Percentiles rank a stretch among this genome's conserved stretches.
Conservation (phyloP, 306 rosid species). For the Crotalaria pallida region DNA sequence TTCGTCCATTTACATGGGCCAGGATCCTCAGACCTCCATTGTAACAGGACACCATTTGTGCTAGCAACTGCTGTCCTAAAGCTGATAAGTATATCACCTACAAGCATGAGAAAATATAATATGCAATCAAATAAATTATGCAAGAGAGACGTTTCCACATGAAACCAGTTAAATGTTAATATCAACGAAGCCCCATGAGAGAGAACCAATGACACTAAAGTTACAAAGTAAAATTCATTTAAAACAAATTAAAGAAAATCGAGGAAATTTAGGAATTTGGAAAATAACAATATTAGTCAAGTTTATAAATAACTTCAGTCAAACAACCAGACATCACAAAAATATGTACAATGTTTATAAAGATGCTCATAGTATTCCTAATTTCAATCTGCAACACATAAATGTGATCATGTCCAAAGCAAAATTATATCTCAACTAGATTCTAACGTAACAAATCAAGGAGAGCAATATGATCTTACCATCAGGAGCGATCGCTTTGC, state of each 20-base stretch:
- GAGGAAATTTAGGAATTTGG: neutral
- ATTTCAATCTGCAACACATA: neutral
- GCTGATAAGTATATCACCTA: constrained; percentile 82
- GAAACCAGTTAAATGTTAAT: constrained; percentile 14
- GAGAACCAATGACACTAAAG: neutral
- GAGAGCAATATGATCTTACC: constrained; percentile 46
- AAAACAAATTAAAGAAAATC: no score
- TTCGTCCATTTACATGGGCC: constrained; percentile 93
- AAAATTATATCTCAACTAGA: neutral
- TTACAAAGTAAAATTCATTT: neutral
- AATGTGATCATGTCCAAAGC: neutral
- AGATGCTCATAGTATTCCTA: neutral
- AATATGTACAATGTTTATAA: neutral
- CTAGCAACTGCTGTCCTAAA: constrained; percentile 60
- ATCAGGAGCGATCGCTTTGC: constrained; percentile 64
- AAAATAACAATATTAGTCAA: neutral
- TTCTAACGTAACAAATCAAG: neutral
- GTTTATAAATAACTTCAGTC: neutral
- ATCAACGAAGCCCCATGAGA: constrained; percentile 9
- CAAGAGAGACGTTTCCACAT: neutral
- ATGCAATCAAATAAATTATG: constrained; percentile 3
- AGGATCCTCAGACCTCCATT: constrained; percentile 91
- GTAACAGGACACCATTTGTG: constrained; percentile 68
- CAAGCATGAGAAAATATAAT: constrained; percentile 21
- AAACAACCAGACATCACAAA: constrained; percentile 4